Evolutionary conservation across 441 rosid species (phyloP).

Genomic region (Eruca vesicaria): DNA sequence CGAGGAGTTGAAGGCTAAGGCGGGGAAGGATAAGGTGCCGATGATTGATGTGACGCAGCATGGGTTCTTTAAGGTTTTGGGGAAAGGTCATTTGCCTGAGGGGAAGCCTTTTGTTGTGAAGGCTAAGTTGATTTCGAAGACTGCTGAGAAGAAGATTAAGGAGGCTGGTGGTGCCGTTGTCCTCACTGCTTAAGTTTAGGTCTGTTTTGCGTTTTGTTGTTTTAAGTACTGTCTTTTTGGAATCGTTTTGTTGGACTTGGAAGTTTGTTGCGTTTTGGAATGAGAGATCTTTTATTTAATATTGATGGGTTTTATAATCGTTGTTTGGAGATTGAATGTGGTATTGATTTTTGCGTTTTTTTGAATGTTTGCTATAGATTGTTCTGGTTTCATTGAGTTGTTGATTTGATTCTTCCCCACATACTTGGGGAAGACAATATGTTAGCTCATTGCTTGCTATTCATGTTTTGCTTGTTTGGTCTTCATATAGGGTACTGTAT

Average conservation of each 20-base stretch:
- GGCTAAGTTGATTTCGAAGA: conserved; percentile 81
- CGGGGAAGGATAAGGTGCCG: conserved; percentile 59
- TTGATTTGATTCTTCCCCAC: neutral
- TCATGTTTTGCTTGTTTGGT: neutral
- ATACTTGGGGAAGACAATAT: neutral
- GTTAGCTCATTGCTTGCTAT: neutral
- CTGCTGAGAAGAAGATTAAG: conserved; percentile 84
- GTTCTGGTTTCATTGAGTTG: neutral
- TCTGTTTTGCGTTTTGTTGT: neutral
- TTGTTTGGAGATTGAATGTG: neutral
- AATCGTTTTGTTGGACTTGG: neutral
- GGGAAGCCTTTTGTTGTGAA: conserved; percentile 68
- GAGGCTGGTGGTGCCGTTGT: conserved; percentile 77
- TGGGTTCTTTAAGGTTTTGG: conserved; percentile 78
- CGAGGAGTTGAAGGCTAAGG: conserved; percentile 60
- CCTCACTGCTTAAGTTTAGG: conserved; percentile 57
- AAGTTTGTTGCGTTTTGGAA: neutral
- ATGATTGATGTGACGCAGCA: conserved; percentile 79
- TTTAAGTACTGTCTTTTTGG: neutral
- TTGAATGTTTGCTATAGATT: neutral
- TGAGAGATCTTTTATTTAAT: neutral
- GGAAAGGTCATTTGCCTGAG: conserved; percentile 72
- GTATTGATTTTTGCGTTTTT: neutral
- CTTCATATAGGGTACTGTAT: neutral
- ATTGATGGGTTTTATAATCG: neutral